phyloP scores from a whole-genome alignment of 2,329 filamentous ascomycete genomes.

The Cercospora janseana region DNA sequence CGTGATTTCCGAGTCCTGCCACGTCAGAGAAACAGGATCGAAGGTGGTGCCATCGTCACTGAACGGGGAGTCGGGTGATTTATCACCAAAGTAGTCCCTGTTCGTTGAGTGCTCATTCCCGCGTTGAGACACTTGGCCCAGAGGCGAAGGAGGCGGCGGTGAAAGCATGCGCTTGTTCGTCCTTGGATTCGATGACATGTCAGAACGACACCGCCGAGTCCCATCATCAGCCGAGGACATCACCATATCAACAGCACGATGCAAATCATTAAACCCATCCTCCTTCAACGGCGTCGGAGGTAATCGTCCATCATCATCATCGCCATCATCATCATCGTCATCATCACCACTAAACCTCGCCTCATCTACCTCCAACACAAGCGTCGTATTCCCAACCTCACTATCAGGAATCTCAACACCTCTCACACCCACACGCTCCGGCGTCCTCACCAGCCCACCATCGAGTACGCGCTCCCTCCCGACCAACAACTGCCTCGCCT shows the following conservation, averaged over 20 bases:
- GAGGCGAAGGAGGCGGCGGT: slow-evolving; percentile 20
- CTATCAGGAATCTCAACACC: slow-evolving; percentile 17
- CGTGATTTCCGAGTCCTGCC: slow-evolving; percentile 63
- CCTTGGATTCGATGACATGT: neutral
- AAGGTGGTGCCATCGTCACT: slow-evolving; percentile 10
- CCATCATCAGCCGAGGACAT: slow-evolving; percentile 2
- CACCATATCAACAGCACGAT: slow-evolving; percentile 4
- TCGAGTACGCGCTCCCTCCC: too few relatives aligned
- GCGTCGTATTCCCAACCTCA: slow-evolving; percentile 9
- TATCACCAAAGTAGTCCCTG: slow-evolving; percentile 8
- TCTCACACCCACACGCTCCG: neutral
- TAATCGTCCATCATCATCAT: slow-evolving; percentile 1
- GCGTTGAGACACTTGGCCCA: slow-evolving; percentile 4
- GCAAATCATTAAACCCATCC: neutral
- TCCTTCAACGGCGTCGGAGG: slow-evolving; percentile 6
- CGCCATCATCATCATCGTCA: slow-evolving; percentile 5
- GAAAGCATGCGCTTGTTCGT: slow-evolving; percentile 21
- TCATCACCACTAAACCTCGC: slow-evolving; percentile 3
- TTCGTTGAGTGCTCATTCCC: slow-evolving; percentile 5
- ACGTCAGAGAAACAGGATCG: slow-evolving; percentile 43
- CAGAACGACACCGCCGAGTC: neutral
- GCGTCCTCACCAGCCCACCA: neutral
- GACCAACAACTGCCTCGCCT: slow-evolving; percentile 1
- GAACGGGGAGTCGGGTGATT: slow-evolving; percentile 14
- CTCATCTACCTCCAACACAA: slow-evolving; percentile 4